These are phyloP conservation scores for Pyricularia sp. DNA, from an alignment of 2,329 filamentous ascomycete species.

Conservation along the genomic window DNA sequence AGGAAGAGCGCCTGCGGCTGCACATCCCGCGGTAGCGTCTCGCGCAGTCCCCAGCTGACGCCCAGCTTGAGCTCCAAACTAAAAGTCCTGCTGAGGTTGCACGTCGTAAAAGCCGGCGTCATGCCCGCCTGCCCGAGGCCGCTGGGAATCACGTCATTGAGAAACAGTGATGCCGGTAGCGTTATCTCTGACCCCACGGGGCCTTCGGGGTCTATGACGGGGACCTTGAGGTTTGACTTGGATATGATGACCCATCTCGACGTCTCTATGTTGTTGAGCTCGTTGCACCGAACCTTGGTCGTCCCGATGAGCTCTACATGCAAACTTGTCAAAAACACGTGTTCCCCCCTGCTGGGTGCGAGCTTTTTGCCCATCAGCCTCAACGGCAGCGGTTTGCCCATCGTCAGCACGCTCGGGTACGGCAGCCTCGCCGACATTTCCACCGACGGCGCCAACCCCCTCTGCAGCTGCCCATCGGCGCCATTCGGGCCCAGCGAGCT, in stretches of 20 bases:
- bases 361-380: constrained; percentile 69
- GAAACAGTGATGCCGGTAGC: constrained; percentile 64
- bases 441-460: constrained; percentile 49
- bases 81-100: constrained; percentile 73
- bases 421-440: constrained; percentile 71
- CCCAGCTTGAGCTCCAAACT: constrained; percentile 73
- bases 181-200: constrained; percentile 52
- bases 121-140: constrained; percentile 27
- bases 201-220: constrained; percentile 47
- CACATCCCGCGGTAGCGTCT: constrained; percentile 15
- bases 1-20: constrained; percentile 61
- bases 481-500: background rate
- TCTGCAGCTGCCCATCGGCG: constrained; percentile 6
- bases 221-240: constrained; percentile 56
- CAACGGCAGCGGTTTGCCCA: constrained; percentile 73
- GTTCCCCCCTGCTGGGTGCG: constrained; percentile 47
- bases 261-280: constrained; percentile 55
- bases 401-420: constrained; percentile 77
- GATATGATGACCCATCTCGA: constrained; percentile 66
- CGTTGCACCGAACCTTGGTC: constrained; percentile 68
- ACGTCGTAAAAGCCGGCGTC: constrained; percentile 75
- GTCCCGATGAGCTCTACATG: constrained; percentile 72
- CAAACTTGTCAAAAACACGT: constrained; percentile 62
- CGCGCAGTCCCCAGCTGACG: constrained; percentile 56
- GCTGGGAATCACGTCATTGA: constrained; percentile 39